Evolutionary conservation across 2,329 filamentous ascomycete genomes (phyloP), one percentile per base, ranked within the genome.

Genomic region (Colletotrichum cereale): DNA sequence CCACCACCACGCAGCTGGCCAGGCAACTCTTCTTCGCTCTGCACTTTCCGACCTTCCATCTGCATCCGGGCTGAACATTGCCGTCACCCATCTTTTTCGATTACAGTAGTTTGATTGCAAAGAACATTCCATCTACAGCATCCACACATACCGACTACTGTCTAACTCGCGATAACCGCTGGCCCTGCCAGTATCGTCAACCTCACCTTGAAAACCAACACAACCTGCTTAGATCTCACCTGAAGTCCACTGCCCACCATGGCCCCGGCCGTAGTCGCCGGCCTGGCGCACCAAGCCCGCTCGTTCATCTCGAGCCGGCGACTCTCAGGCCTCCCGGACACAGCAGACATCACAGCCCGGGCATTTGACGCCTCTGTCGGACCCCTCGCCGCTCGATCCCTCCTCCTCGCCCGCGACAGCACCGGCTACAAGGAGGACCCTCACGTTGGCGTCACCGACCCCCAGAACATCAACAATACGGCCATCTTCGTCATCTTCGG

Each of bases 401-500:
- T 86, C n/a, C 80, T 88, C 8, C 74, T 82, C 11, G 79, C 79
- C 31, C 84, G 85, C 48, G 62, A 78, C n/a, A 62, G 73, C 48
- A 48, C 74, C 26, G 75, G 77, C 31, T 75, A 78, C 26, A 76
- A 80, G 2, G 70, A 78, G 1, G 78, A 88, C 74, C 84, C 87
- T 0, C 77, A 79, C 12, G 70, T 74, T 3, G 90, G 89, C 67
- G 83, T 86, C 16, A 84, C 89, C n/a, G 81, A 85, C 70, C 88
- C 88, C 1, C 80, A 85, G 48, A 76, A 87, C 68, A 89, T 91
- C 81, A 90, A 87, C 82, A 91, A 92, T 78, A 88, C 86, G 26
- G 93, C 90, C 70, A 90, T 97, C 76, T 93, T 98, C 79, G 91
- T 92, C 0, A 85, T 98, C 1, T 97, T 98, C 79, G 96, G 93